These are phyloP conservation scores for Hordeum vulgare DNA, from an alignment of 176 grass and related monocot species.

Conservation along the genomic window MorexV3_pseudomolecules_assembly NC_058524.1:620307668-620308167, in stretches of 20 bases:
- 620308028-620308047: background rate
- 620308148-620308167: slow-evolving; percentile 19
- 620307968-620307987: slow-evolving; percentile 26
- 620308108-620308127: background rate
- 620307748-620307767: too few species aligned
- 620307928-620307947: slow-evolving; percentile 12
- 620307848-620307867: slow-evolving; percentile 43
- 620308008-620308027: too few species aligned
- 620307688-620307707: too few species aligned
- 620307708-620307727: too few species aligned
- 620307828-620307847: slow-evolving; percentile 46
- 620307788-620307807: background rate
- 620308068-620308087: background rate
- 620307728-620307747: too few species aligned
- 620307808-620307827: background rate
- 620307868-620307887: slow-evolving; percentile 25
- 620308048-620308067: background rate
- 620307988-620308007: background rate
- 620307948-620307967: background rate
- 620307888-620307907: background rate
- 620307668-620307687: too few species aligned
- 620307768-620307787: too few species aligned
- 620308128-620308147: background rate
- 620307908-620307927: background rate
- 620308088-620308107: too few species aligned